Evolutionary conservation across 805 yeast species (phyloP).

Genomic region (Yamadazyma laniorum): DNA sequence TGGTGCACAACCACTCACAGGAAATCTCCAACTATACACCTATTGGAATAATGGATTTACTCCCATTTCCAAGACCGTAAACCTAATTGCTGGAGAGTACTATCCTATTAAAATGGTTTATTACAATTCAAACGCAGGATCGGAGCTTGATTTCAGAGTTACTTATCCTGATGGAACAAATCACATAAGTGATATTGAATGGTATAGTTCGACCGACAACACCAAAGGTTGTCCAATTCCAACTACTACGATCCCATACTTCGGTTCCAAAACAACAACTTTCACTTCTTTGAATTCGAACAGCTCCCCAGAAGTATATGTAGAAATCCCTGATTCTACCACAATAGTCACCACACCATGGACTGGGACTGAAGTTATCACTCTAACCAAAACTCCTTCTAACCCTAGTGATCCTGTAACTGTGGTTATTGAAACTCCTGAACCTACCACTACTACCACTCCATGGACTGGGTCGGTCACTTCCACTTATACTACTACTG

Average conservation of each 20-base stretch:
- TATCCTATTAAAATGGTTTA: background rate
- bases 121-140: background rate
- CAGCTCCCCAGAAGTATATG: background rate
- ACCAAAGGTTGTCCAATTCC: background rate
- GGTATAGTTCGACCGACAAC: background rate
- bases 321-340: background rate
- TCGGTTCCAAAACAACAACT: background rate
- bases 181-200: background rate
- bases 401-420: background rate
- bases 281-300: background rate
- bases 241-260: background rate
- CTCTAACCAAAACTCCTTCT: background rate
- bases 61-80: no score
- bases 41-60: no score
- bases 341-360: background rate
- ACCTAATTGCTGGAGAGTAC: background rate
- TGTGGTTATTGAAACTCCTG: background rate
- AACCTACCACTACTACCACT: background rate
- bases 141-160: background rate
- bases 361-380: background rate
- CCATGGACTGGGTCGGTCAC: conserved; percentile 2
- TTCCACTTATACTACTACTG: background rate
- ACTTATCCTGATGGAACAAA: background rate
- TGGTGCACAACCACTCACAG: no score
- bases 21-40: no score